phyloP scores from a whole-genome alignment of 164 flowering plant genomes.

The Akebia trifoliata region DNA sequence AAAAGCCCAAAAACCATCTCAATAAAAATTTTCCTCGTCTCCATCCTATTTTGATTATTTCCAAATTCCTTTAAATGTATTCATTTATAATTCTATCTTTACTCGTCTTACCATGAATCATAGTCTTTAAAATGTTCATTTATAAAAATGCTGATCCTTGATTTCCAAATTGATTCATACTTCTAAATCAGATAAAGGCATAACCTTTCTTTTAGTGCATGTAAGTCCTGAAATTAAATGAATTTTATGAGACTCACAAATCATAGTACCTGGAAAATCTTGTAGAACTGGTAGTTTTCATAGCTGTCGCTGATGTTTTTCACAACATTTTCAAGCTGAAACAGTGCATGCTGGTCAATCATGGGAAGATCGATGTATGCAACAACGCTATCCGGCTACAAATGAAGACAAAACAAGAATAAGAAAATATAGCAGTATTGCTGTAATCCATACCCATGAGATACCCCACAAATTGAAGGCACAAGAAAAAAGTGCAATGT shows the following conservation, averaged over 20 bases:
- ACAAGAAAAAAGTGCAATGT: neutral
- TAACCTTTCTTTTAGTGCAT: neutral
- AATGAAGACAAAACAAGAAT: slow-evolving; percentile 7
- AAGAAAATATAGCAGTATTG: neutral
- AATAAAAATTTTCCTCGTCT: no score
- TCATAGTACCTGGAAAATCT: slow-evolving; percentile 75
- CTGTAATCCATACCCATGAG: neutral
- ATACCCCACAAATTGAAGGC: neutral
- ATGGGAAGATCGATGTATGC: slow-evolving; percentile 61
- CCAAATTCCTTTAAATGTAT: no score
- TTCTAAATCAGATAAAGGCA: neutral
- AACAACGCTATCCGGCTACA: slow-evolving; percentile 63
- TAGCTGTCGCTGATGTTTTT: slow-evolving; percentile 66
- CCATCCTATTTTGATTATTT: no score
- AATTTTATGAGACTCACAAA: neutral
- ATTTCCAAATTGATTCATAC: no score
- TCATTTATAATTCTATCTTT: no score
- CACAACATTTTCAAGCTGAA: slow-evolving; percentile 83
- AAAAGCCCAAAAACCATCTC: no score
- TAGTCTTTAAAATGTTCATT: no score
- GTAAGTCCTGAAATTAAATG: neutral
- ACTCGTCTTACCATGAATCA: no score
- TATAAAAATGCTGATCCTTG: no score
- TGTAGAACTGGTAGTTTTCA: slow-evolving; percentile 85
- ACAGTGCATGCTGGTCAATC: slow-evolving; percentile 82